Percentiles rank a stretch among this genome's conserved stretches.
phyloP scores from a whole-genome alignment of 306 rosid species.

The Quillaja saponaria region DNA sequence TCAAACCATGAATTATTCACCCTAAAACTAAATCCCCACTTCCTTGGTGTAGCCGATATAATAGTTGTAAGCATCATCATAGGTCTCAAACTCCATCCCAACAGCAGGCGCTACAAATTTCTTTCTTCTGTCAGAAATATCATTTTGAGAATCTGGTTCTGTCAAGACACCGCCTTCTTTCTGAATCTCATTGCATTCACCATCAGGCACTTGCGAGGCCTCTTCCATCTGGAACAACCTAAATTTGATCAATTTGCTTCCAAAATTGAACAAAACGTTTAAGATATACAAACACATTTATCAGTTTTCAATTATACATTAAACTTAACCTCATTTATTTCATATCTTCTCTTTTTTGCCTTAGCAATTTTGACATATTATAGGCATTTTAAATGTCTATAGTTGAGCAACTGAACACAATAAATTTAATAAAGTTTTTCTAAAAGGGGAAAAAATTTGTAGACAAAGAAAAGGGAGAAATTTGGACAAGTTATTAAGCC shows the following conservation, averaged over 20 bases:
- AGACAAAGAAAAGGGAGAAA: too few relatives aligned
- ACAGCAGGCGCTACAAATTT: constrained; percentile 80
- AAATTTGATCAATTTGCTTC: constrained; percentile 31
- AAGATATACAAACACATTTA: constrained; percentile 2
- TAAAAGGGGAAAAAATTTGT: too few relatives aligned
- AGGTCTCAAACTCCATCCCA: constrained; percentile 95
- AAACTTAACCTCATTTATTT: constrained; percentile 11
- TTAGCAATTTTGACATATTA: too few relatives aligned
- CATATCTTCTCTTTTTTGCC: too few relatives aligned
- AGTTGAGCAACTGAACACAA: too few relatives aligned
- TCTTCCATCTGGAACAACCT: constrained; percentile 66
- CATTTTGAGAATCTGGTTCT: constrained; percentile 58
- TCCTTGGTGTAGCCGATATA: constrained; percentile 92
- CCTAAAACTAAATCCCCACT: constrained; percentile 88
- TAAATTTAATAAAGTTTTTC: too few relatives aligned
- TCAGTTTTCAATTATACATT: constrained; percentile 15
- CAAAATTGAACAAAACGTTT: constrained; percentile 7
- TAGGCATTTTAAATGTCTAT: too few relatives aligned
- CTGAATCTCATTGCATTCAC: constrained; percentile 52
- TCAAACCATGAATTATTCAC: constrained; percentile 98
- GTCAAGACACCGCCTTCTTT: constrained; percentile 49
- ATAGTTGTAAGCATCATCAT: constrained; percentile 92
- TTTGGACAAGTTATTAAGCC: too few relatives aligned
- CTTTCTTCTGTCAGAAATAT: constrained; percentile 52
- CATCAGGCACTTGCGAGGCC: constrained; percentile 50